Evolutionary conservation across 1,284 basidiomycete genomes (phyloP), one percentile per base, ranked within the genome.

Genomic region (Entoloma clypeatum): DNA sequence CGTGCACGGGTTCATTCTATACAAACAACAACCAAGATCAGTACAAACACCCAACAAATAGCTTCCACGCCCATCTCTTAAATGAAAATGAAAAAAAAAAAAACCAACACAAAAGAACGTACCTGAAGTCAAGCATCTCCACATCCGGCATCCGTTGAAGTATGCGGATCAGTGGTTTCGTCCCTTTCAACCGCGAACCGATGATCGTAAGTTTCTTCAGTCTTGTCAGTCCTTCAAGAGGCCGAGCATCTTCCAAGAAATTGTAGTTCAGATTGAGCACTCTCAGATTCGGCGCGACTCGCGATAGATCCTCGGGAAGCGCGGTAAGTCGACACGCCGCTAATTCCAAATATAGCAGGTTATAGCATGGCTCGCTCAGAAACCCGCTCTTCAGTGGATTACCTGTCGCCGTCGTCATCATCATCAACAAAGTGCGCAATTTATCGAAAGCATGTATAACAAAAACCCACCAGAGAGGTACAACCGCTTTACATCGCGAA

Each of bases 181-280:
- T 81, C 42, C 63, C 67, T 60, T 79, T 79, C 55, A 96, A 62
- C 51, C 92, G 75, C 52, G 84, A 86, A 38, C 92, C 93, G 54
- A 96, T 86, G 43, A 91, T 75, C 37, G 81, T 90, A 53, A 96
- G 64, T 70, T 90, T 92, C 53, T 79, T 77, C 61, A 96, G 64
- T 54, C 87, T 69, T 43, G 64, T 71, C 47, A 96, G 71, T n/a
- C 87, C 89, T 32, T 74, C 74, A 44, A 97, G 66, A 29, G 69
- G 65, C 43, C 76, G 69, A 43, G 77, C 74, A 50, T 92, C 81
- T 65, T 76, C 79, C 54, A 96, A 59, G 65, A 93, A 95, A 63
- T 96, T 96, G 72, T 94, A 94, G 71, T 96, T 95, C 51, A 95
- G 75, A 68, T 98, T 98, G 59, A 99, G 72, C 45, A 87, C 85